Conservation (phyloP, 768 basidiomycete genomes). For the Phlebiopsis gigantea region DNA sequence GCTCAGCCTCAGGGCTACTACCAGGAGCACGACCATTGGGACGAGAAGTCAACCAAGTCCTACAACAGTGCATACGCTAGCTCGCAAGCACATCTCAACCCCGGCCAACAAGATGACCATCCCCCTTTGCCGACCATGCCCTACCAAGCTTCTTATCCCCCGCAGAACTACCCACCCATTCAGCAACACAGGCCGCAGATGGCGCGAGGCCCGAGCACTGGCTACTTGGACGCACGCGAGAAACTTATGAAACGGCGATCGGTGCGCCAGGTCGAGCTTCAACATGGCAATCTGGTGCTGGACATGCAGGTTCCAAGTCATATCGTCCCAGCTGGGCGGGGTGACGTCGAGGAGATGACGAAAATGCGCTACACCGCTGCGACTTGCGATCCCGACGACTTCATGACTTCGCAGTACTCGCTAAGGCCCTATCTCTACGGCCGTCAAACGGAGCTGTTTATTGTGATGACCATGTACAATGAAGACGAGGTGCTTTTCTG, state of each 20-base stretch:
- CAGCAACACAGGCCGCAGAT: constrained; percentile 41
- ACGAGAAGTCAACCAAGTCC: constrained; percentile 50
- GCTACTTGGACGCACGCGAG: constrained; percentile 66
- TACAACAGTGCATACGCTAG: constrained; percentile 60
- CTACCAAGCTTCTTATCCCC: constrained; percentile 23
- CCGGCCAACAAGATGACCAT: constrained; percentile 46
- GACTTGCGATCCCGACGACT: constrained; percentile 78
- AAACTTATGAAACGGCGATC: constrained; percentile 81
- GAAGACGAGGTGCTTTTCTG: constrained; percentile 80
- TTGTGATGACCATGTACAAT: constrained; percentile 97
- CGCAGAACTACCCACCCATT: constrained; percentile 29
- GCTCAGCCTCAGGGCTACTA: constrained; percentile 11
- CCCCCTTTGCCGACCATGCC: constrained; percentile 45
- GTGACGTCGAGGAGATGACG: constrained; percentile 64
- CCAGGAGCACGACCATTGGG: constrained; percentile 34
- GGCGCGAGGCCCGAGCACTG: constrained; percentile 40
- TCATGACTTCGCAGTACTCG: constrained; percentile 71
- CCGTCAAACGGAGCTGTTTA: constrained; percentile 86
- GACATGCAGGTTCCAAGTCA: constrained; percentile 77
- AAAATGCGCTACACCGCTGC: constrained; percentile 88
- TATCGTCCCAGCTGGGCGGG: constrained; percentile 66
- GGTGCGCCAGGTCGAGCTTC: constrained; percentile 72
- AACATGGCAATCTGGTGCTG: constrained; percentile 79
- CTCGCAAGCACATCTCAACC: constrained; percentile 69
- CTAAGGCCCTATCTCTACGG: constrained; percentile 74